phyloP scores from a whole-genome alignment of 2,329 filamentous ascomycete genomes.

The Thielaviopsis populi region DNA sequence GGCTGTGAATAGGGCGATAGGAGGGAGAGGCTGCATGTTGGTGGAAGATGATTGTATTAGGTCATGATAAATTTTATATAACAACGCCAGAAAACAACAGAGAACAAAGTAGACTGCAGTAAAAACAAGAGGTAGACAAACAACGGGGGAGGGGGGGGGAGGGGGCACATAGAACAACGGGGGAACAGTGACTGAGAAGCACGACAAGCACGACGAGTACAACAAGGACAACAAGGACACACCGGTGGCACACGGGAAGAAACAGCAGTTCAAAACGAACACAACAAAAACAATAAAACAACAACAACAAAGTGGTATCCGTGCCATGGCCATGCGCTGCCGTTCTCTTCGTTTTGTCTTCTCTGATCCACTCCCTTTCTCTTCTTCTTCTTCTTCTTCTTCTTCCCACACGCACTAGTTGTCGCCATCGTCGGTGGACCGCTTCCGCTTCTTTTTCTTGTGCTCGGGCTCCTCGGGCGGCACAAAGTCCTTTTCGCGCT shows the following conservation, averaged over 20 bases:
- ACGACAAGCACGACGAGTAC: not conserved
- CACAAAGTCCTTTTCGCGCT: constrained; percentile 73
- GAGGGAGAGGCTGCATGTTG: not conserved
- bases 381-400: constrained; percentile 19
- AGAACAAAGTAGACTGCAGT: not conserved
- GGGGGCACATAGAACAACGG: not conserved
- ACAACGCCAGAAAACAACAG: not conserved
- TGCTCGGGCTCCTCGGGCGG: constrained; percentile 62
- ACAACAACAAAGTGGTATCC: constrained; percentile 10
- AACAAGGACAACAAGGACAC: constrained; percentile 6
- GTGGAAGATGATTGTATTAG: constrained; percentile 1
- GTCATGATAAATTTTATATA: not conserved
- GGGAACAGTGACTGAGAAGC: not conserved
- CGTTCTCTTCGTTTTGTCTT: not conserved
- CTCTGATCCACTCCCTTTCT: constrained; percentile 7
- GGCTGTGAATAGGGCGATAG: not conserved
- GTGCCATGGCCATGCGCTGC: constrained; percentile 2
- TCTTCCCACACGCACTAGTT: constrained; percentile 19
- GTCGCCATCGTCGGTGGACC: constrained; percentile 18
- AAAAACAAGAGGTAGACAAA: not conserved
- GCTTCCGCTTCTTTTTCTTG: constrained; percentile 48
- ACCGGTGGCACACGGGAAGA: not conserved
- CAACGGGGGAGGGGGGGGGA: too few relatives aligned
- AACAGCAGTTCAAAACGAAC: not conserved
- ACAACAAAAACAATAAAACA: constrained; percentile 11